A percentile compares a stretch with the other conserved stretches of the same genome.
Evolutionary conservation across 495 filamentous ascomycete species (phyloP).

Genomic region (Neurospora sp.): DNA sequence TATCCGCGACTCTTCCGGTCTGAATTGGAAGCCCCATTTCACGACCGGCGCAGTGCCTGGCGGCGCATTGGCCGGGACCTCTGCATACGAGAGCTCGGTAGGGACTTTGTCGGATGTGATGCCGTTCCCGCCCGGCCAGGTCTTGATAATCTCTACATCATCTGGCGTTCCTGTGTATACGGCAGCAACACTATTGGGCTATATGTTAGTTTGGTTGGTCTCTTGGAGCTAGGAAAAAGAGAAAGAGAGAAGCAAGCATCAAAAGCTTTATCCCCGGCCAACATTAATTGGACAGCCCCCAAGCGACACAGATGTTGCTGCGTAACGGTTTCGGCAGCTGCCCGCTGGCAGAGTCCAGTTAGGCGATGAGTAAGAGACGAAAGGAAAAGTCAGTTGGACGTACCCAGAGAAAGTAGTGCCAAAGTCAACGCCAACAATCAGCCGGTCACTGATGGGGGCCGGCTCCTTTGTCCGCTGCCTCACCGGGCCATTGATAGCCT

Average conservation of each 20-base stretch:
- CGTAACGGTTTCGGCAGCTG: background rate
- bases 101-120: conserved; percentile 63
- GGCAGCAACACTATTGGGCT: conserved; percentile 49
- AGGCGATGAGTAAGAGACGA: background rate
- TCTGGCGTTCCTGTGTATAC: conserved; percentile 67
- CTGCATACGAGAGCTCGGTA: conserved; percentile 48
- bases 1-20: conserved; percentile 60
- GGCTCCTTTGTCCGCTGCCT: conserved; percentile 41
- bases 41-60: conserved; percentile 30
- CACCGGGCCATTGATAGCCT: conserved; percentile 45
- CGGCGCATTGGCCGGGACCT: conserved; percentile 25
- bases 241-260: background rate
- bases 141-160: conserved; percentile 72
- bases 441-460: conserved; percentile 37
- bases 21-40: conserved; percentile 72
- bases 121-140: conserved; percentile 67
- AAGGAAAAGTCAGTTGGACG: conserved; percentile 15
- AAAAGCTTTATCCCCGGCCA: background rate
- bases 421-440: conserved; percentile 60
- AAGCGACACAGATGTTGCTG: background rate
- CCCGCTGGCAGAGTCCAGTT: background rate
- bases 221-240: background rate
- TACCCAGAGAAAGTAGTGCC: conserved; percentile 63
- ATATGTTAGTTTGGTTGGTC: background rate
- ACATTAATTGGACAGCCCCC: background rate